These are phyloP conservation scores for Alternaria sp. DNA, from an alignment of 2,329 filamentous ascomycete genomes.

Conservation along the genomic window DNA sequence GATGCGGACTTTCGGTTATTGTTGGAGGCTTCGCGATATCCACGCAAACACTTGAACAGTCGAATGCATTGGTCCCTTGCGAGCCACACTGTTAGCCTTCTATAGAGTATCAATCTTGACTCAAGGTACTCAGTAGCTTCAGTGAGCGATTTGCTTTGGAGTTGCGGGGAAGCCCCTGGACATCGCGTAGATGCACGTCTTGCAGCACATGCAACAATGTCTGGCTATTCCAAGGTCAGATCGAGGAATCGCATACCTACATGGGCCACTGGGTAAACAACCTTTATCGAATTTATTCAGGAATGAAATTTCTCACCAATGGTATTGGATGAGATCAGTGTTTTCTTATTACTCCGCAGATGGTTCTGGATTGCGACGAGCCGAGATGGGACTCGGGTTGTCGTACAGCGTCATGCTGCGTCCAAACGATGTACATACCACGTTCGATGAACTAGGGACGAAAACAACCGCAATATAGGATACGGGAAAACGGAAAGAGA, in stretches of 20 bases:
- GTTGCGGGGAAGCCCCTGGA: background rate
- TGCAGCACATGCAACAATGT: background rate
- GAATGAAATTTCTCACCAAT: background rate
- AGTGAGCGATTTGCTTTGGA: background rate
- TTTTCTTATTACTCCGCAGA: constrained; percentile 4
- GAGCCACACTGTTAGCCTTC: background rate
- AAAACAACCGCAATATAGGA: constrained; percentile 5
- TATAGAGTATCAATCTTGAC: background rate
- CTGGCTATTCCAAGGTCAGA: background rate
- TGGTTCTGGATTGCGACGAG: background rate
- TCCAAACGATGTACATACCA: background rate
- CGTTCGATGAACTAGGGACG: constrained; percentile 1
- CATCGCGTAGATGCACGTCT: background rate
- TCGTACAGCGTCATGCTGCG: background rate
- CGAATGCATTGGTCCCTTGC: background rate
- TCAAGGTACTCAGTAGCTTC: background rate
- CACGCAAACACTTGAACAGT: background rate
- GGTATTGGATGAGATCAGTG: background rate
- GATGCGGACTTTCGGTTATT: background rate
- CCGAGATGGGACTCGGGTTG: background rate
- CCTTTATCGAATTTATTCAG: background rate
- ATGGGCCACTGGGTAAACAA: background rate
- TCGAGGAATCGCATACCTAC: background rate
- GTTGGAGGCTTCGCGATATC: background rate
- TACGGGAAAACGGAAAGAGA: constrained; percentile 1